Percentiles rank a stretch among this genome's conserved stretches.
Evolutionary conservation across 805 yeast species (phyloP).

Genomic region (Saccharomycopsis fodiens): DNA sequence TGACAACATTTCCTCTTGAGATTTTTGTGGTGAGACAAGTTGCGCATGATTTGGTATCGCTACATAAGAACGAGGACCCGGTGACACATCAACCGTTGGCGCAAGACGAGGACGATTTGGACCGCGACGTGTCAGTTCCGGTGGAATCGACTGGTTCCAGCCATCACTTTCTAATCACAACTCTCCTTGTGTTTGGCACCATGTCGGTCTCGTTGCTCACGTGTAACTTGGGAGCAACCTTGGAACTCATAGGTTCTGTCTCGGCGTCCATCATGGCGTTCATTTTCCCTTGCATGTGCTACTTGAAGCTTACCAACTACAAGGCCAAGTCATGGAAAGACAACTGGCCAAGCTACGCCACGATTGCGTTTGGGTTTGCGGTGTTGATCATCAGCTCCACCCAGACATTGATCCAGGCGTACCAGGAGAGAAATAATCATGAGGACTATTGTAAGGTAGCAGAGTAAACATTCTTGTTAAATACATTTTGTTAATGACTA

Average conservation of each 20-base stretch:
- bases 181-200: constrained; percentile 54
- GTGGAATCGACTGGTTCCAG: constrained; percentile 18
- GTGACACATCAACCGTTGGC: constrained; percentile 5
- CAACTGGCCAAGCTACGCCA: constrained; percentile 49
- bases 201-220: constrained; percentile 73
- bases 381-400: constrained; percentile 78
- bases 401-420: constrained; percentile 39
- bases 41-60: constrained; percentile 50
- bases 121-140: too few relatives aligned
- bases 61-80: constrained; percentile 23
- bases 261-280: constrained; percentile 91
- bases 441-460: constrained; percentile 10
- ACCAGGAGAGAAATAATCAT: neutral
- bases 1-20: constrained; percentile 87
- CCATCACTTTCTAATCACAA: constrained; percentile 59
- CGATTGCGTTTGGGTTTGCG: constrained; percentile 62
- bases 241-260: constrained; percentile 88
- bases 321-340: constrained; percentile 33
- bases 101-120: constrained; percentile 24
- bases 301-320: constrained; percentile 51
- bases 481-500: too few relatives aligned
- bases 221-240: constrained; percentile 81
- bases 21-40: constrained; percentile 88
- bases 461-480: too few relatives aligned
- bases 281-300: constrained; percentile 83